Evolutionary conservation across 2,329 filamentous ascomycete species (phyloP).

Genomic region (Penicillium sp.): DNA sequence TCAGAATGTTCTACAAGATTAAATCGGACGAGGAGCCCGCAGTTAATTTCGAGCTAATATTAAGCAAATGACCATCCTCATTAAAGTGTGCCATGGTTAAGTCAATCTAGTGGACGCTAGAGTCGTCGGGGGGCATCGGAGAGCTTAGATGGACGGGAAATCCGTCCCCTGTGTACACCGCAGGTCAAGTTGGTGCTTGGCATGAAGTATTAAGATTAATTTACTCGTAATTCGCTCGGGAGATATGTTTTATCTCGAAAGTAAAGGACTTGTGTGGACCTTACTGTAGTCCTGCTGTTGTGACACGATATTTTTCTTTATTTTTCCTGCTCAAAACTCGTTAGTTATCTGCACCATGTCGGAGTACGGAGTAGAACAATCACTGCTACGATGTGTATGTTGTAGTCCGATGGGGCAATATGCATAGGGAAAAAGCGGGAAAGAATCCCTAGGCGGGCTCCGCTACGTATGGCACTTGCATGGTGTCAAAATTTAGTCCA

Average conservation of each 20-base stretch:
- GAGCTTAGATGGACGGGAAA: slow-evolving; percentile 19
- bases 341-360: background rate
- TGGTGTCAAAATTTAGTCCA: slow-evolving; percentile 7
- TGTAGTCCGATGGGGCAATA: slow-evolving; percentile 1
- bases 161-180: slow-evolving; percentile 19
- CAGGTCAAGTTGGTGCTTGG: slow-evolving; percentile 13
- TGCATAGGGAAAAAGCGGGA: slow-evolving; percentile 1
- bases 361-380: background rate
- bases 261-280: background rate
- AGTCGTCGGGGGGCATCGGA: slow-evolving; percentile 12
- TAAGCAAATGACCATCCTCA: slow-evolving; percentile 21
- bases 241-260: background rate
- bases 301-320: background rate
- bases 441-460: background rate
- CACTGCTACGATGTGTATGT: background rate
- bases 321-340: background rate
- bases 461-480: slow-evolving; percentile 18
- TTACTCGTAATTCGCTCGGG: background rate
- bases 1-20: background rate
- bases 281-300: background rate
- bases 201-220: background rate
- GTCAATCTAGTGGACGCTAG: slow-evolving; percentile 22
- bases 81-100: slow-evolving; percentile 27
- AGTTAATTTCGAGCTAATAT: slow-evolving; percentile 3
- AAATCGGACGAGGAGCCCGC: slow-evolving; percentile 3